Percentiles rank a stretch among this genome's conserved stretches.
These are phyloP conservation scores for Aleurites moluccanus DNA, from an alignment of 441 rosid species.

Conservation along the genomic window DNA sequence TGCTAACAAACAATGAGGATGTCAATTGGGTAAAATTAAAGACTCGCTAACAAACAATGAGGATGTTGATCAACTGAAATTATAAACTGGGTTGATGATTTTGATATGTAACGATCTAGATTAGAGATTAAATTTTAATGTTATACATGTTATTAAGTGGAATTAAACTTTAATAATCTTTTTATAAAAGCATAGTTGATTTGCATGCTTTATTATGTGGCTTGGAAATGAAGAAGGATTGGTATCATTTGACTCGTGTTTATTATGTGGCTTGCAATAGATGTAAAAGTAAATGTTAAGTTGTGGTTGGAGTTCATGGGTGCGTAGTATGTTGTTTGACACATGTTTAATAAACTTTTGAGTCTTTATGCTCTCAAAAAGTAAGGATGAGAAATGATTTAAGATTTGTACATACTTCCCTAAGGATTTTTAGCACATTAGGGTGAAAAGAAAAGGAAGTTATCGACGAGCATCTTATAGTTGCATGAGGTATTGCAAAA, in stretches of 20 bases:
- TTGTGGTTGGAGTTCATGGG: neutral
- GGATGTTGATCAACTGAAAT: neutral
- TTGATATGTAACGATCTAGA: neutral
- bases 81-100: neutral
- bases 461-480: neutral
- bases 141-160: neutral
- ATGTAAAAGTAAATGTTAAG: neutral
- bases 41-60: neutral
- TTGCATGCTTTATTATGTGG: neutral
- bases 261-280: no score
- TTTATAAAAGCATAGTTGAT: neutral
- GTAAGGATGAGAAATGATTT: neutral
- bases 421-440: neutral
- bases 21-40: neutral
- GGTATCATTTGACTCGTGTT: neutral
- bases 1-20: neutral
- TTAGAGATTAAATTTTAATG: neutral
- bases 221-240: neutral
- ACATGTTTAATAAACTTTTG: neutral
- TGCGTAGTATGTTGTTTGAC: neutral
- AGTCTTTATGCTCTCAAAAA: neutral
- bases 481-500: neutral
- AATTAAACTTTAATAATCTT: neutral
- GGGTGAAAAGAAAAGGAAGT: neutral
- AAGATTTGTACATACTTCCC: neutral